Evolutionary conservation across 352 stramenopile species (phyloP), one percentile per base, ranked within the genome.

Genomic region (Aphanomyces stellatus): DNA sequence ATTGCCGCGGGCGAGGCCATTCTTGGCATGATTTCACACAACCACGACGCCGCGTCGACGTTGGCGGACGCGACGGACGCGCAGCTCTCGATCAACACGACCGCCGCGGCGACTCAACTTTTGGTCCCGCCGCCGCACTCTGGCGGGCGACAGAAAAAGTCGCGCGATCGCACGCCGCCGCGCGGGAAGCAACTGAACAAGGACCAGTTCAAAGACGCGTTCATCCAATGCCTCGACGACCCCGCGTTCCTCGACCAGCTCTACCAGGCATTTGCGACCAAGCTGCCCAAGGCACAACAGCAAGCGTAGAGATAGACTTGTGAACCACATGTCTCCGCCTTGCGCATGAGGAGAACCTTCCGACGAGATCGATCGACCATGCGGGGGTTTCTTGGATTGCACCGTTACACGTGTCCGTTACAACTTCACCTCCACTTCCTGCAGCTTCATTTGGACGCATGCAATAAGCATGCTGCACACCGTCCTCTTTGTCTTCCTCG

Each of bases 221-320:
- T 94, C 41, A 85, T 94, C 61, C 68, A 75, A 43, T 72, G 91
- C 65, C 69, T 94, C 62, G 83, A 94, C 62, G 85, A 94, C 70
- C 69, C 80, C 55, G 75, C 85, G 72, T 94, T 94, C 74, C 89
- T 94, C 64, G 82, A 94, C 67, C 83, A 92, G 76, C 90, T 94
- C 67, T 92, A 94, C 75, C 81, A 90, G 70, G 83, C 83, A 64
- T 94, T 91, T 71, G 77, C 90, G 59, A 75, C 75, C 63, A 82
- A 85, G 65, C 74, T 88, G 62, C 82, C 75, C 61, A 74, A 75
- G 60, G 76, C 25, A 31, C 24, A 34, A 69, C n/a, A n/a, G n/a
- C n/a, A n/a, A n/a, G n/a, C n/a, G n/a, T n/a, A n/a, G n/a, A n/a
- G n/a, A n/a, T n/a, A n/a, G n/a, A n/a, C n/a, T n/a, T n/a, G n/a